A percentile compares a stretch with the other conserved stretches of the same genome.
Conservation (phyloP, 2,329 filamentous ascomycete species). For the Bipolaris cookei region DNA sequence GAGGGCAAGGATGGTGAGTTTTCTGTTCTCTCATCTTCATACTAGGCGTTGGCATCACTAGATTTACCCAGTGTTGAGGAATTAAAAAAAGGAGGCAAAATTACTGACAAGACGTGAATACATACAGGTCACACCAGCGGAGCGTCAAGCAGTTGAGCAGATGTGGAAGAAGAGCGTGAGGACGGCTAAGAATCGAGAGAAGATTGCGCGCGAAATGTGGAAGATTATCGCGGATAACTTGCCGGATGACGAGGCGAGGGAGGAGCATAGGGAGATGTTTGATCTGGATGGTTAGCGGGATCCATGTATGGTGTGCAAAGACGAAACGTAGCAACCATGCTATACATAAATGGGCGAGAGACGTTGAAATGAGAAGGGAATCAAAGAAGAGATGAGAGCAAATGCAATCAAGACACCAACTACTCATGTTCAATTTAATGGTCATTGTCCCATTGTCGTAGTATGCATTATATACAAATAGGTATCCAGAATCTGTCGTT, state of each 20-base stretch:
- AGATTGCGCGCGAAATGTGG: slow-evolving; percentile 61
- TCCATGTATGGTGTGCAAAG: not conserved
- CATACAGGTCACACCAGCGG: slow-evolving; percentile 43
- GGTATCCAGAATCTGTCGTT: not conserved
- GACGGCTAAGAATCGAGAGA: slow-evolving; percentile 52
- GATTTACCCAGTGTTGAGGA: not conserved
- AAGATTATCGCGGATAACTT: slow-evolving; percentile 55
- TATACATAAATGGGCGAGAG: not conserved
- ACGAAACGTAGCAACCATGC: not conserved
- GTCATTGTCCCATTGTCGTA: not conserved
- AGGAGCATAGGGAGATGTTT: slow-evolving; percentile 58
- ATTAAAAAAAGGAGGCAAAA: not conserved
- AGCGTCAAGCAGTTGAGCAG: slow-evolving; percentile 55
- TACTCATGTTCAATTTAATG: not conserved
- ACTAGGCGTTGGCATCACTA: too few relatives aligned
- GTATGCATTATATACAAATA: not conserved
- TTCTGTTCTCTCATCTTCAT: not conserved
- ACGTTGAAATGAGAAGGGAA: too few relatives aligned
- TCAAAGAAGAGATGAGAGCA: not conserved
- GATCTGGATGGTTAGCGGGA: slow-evolving; percentile 43
- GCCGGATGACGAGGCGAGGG: slow-evolving; percentile 54
- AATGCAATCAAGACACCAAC: not conserved
- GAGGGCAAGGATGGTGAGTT: slow-evolving; percentile 54
- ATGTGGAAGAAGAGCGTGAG: slow-evolving; percentile 55
- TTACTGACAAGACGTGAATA: not conserved